Conservation (phyloP, 2,329 filamentous ascomycete species). For the Microdochium trichocladiopsis region DNA sequence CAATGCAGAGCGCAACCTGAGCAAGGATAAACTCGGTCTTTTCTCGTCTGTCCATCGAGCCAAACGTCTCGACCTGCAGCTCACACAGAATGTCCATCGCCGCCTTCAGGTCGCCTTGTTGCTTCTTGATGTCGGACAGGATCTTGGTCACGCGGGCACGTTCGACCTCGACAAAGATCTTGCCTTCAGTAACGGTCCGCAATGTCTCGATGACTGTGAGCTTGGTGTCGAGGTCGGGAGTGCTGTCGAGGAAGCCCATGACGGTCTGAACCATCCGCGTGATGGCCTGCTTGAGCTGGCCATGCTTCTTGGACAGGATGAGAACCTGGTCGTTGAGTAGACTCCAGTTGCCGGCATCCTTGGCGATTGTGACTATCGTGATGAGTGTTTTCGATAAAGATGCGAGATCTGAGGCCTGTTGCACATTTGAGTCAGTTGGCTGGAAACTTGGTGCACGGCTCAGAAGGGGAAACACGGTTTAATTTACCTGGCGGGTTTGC, state of each 20-base stretch:
- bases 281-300: constrained; percentile 97
- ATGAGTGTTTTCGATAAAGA: constrained; percentile 87
- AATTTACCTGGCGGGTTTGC: constrained; percentile 94
- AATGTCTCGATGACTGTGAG: constrained; percentile 90
- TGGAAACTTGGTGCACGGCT: too few species aligned
- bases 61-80: constrained; percentile 97
- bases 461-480: too few species aligned
- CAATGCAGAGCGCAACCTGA: constrained; percentile 90
- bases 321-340: constrained; percentile 95
- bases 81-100: constrained; percentile 93
- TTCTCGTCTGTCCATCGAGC: constrained; percentile 92
- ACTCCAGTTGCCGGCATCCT: constrained; percentile 87
- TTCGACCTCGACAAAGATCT: constrained; percentile 99
- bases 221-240: constrained; percentile 80
- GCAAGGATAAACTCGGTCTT: constrained; percentile 99
- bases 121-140: constrained; percentile 94
- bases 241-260: constrained; percentile 84
- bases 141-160: constrained; percentile 91
- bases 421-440: too few species aligned
- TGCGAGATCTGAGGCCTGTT: constrained; percentile 84
- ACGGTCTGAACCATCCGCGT: constrained; percentile 98
- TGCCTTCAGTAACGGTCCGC: constrained; percentile 94
- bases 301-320: constrained; percentile 97
- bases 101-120: constrained; percentile 83
- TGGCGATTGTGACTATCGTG: constrained; percentile 88